Evolutionary conservation across 1,139 yeast genomes (phyloP), one percentile per base, ranked within the genome.

Genomic region (Kurtzmaniella quercitrusa): DNA sequence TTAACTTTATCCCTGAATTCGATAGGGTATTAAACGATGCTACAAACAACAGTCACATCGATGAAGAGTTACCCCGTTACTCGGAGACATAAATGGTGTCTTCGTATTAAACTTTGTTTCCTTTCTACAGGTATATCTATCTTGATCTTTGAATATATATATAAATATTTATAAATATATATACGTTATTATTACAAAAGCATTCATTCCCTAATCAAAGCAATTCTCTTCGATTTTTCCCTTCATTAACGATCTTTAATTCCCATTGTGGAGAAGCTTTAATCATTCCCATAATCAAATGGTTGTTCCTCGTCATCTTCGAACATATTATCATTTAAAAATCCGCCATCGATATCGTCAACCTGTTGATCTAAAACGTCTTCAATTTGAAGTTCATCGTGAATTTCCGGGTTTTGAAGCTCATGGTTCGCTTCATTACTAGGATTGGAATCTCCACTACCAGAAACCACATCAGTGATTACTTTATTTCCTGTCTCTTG

Each of bases 61-160:
- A 74, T 41, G 75, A 69, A 11, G 73, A 70, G 37, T 60, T 76
- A 14, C 81, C 81, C 0, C 58, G 63, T 11, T 76, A 76, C 44
- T 36, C 37, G 5, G 43, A 27, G 17, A 27, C 12, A 16, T 29
- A 25, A 7, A 16, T 2, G 10, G 23, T n/a, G n/a, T n/a, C n/a
- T n/a, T n/a, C n/a, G n/a, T n/a, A n/a, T n/a, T n/a, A n/a, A n/a
- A n/a, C n/a, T n/a, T n/a, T n/a, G n/a, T n/a, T n/a, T n/a, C n/a
- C n/a, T n/a, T n/a, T n/a, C n/a, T n/a, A n/a, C 4, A 21, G 23
- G 8, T 4, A 21, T 21, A 21, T 21, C 7, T 21, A 21, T 5
- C 23, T 21, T 21, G 23, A 21, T 21, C 23, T 21, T 21, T 8
- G 8, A 21, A 21, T 21, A 21, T 4, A 8, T 21, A 21, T 4